Conservation (phyloP, 225 moss, liverwort and hornwort species). For the Rhytidiadelphus loreus region DNA sequence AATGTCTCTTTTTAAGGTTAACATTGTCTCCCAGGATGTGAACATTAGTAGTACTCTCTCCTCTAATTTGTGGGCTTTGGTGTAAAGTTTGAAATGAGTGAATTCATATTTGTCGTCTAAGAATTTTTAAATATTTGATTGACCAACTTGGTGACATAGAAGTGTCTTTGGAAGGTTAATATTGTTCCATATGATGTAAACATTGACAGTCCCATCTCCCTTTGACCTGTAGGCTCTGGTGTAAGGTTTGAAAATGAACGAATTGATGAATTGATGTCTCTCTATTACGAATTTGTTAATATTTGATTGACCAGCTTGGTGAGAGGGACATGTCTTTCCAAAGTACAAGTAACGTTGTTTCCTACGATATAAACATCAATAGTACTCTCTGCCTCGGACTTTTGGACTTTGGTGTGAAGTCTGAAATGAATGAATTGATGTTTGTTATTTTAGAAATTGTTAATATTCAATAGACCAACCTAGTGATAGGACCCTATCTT, state of each 20-base stretch:
- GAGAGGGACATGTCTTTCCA: no score
- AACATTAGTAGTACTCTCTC: neutral
- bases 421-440: neutral
- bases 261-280: neutral
- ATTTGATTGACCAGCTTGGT: neutral
- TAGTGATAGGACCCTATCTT: accelerated
- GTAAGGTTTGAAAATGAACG: neutral
- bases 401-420: neutral
- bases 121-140: neutral
- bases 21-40: neutral
- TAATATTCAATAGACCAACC: no score
- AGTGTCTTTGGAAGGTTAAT: accelerated
- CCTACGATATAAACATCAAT: neutral
- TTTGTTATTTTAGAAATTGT: neutral
- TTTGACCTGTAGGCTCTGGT: neutral
- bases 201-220: neutral
- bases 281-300: no score
- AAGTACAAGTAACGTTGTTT: no score
- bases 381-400: accelerated
- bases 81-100: neutral
- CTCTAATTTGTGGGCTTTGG: neutral
- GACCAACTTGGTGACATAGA: neutral
- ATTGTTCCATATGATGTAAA: neutral
- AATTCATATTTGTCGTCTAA: no score
- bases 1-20: neutral